A percentile compares a stretch with the other conserved stretches of the same genome.
Evolutionary conservation across 1,284 basidiomycete species (phyloP).

Genomic region (Heimioporus retisporus): DNA sequence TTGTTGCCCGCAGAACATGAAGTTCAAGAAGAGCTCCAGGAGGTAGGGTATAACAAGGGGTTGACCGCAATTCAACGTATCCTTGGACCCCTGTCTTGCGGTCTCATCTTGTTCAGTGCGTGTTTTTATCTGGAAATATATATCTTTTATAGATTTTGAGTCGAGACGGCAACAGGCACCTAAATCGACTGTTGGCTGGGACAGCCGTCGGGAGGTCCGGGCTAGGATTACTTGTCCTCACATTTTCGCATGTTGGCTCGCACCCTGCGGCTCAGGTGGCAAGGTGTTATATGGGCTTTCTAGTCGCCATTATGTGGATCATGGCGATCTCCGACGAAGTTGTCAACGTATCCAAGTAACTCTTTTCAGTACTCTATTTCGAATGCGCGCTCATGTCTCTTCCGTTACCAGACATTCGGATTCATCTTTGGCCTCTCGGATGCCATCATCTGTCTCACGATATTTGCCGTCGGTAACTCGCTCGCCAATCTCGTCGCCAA

Average conservation of each 20-base stretch:
- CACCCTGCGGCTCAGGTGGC: slow-evolving; percentile 71
- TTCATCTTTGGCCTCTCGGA: slow-evolving; percentile 96
- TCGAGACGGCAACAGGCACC: slow-evolving; percentile 65
- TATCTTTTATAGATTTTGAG: slow-evolving; percentile 7
- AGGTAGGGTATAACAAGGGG: slow-evolving; percentile 82
- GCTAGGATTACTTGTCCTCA: slow-evolving; percentile 65
- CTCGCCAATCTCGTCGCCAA: slow-evolving; percentile 98
- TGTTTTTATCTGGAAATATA: slow-evolving; percentile 21
- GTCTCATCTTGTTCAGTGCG: slow-evolving; percentile 80
- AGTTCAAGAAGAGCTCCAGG: slow-evolving; percentile 70
- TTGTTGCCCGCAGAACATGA: slow-evolving; percentile 74
- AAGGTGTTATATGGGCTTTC: slow-evolving; percentile 92
- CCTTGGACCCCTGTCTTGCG: slow-evolving; percentile 82
- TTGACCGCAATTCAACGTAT: slow-evolving; percentile 85
- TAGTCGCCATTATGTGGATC: slow-evolving; percentile 94
- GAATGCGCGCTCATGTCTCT: slow-evolving; percentile 12
- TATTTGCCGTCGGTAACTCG: slow-evolving; percentile 97
- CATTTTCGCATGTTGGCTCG: slow-evolving; percentile 70
- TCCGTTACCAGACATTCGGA: slow-evolving; percentile 79
- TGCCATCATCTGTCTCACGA: slow-evolving; percentile 96
- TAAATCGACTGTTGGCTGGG: slow-evolving; percentile 66
- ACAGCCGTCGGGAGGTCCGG: slow-evolving; percentile 65
- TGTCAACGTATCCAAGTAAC: slow-evolving; percentile 86
- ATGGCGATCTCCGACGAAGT: slow-evolving; percentile 97
- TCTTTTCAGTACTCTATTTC: slow-evolving; percentile 22